Conservation (phyloP, 257 asterid genomes). For the Leonotis leonurus region DNA sequence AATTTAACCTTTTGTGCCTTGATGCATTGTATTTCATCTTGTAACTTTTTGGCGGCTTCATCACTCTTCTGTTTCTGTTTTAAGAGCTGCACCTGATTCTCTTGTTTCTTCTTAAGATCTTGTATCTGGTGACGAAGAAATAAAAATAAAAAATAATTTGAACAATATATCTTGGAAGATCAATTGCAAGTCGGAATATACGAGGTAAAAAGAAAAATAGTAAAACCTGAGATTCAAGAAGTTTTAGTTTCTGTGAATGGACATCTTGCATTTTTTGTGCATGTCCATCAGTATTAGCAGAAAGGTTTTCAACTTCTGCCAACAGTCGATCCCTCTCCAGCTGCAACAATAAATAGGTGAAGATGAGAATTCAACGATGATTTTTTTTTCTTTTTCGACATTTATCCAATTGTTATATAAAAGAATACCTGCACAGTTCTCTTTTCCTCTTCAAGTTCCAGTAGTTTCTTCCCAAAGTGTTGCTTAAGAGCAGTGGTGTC, state of each 20-base stretch:
- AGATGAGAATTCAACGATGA: constrained; percentile 17
- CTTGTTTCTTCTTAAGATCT: constrained; percentile 97
- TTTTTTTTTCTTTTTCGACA: background rate
- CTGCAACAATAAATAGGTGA: constrained; percentile 33
- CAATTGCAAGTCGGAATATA: background rate
- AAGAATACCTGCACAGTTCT: constrained; percentile 69
- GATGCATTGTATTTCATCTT: constrained; percentile 93
- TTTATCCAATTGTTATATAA: background rate
- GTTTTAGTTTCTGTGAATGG: constrained; percentile 77
- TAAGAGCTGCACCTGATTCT: constrained; percentile 84
- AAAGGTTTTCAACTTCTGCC: constrained; percentile 89
- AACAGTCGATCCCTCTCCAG: constrained; percentile 70
- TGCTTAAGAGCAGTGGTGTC: constrained; percentile 91
- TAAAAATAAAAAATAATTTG: background rate
- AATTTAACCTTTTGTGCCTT: constrained; percentile 83
- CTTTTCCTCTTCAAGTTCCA: constrained; percentile 98
- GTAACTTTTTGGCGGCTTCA: constrained; percentile 86
- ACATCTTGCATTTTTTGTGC: constrained; percentile 78
- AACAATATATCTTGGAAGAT: background rate
- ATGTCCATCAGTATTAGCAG: constrained; percentile 86
- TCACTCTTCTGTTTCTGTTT: constrained; percentile 98
- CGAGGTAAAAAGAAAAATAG: background rate
- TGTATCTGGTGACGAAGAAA: constrained; percentile 56
- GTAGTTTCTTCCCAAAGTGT: constrained; percentile 84
- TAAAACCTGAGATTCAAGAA: constrained; percentile 82